Base-by-base conservation (phyloP, 2,329 filamentous ascomycete genomes). In the Magnaporthiopsis rhizophila region DNA sequence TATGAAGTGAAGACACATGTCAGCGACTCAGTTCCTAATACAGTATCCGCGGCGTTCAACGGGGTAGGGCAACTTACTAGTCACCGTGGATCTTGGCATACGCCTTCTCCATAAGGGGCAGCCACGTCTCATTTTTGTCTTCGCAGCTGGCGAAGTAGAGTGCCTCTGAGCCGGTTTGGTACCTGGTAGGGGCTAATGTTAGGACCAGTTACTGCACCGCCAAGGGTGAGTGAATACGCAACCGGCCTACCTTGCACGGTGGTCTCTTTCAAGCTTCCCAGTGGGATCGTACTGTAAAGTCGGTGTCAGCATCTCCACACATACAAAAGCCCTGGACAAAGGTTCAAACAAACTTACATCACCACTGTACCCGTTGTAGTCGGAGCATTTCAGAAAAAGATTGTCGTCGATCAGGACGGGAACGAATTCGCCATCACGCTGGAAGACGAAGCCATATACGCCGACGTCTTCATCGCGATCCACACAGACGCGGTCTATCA, bases 71-170 rank as follows among this genome's bases (percentile, higher is more conserved):
- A 9, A 53, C 62, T 59, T n/a, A 63, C 62, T 89, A 92, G 69
- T 91, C 89, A 2, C 88, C 88, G 66, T 91, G 89, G 0, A 86
- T 85, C 72, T 92, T 92, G n/a, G 89, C 89, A 70, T 88, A 91
- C 7, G 89, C 89, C 72, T 91, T 91, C 69, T 91, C 89, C 1
- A 91, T 80, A 60, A 91, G 75, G 0, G 89, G 89, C 28, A 91
- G 78, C 89, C 89, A 91, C 0, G 88, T 91, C 73, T 91, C 89
- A 69, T 90, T 90, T 1, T 82, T 79, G 65, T 89, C 85, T 28
- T 81, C 81, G 73, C 89, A 91, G 68, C 86, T 84, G 4, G 87
- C 86, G 74, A 91, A 91, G 72, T 87, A 89, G 2, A 91, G 75
- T 0, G 89, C 86, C 64, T 86, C 80, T 0, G 86, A 89, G 5